phyloP scores from a whole-genome alignment of 306 rosid genomes.

The Acacia confusa region DNA sequence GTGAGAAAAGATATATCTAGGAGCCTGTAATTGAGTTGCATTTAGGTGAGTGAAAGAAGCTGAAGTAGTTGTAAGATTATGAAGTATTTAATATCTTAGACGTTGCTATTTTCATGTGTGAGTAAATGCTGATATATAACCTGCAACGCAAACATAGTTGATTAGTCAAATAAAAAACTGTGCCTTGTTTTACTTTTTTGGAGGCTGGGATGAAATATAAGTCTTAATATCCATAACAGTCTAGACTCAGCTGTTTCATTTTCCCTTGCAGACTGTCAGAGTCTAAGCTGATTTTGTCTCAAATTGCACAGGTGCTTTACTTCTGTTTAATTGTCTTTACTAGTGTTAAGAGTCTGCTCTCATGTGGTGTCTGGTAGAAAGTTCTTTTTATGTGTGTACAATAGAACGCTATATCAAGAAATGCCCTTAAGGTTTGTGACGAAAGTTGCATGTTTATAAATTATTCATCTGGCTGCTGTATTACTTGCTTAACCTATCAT shows the following conservation, averaged over 20 bases:
- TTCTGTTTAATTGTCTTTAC: neutral
- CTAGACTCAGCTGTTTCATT: conserved; percentile 16
- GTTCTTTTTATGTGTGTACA: neutral
- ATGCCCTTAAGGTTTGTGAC: conserved; percentile 3
- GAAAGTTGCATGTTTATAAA: neutral
- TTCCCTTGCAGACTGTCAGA: conserved; percentile 13
- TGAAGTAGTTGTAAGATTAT: neutral
- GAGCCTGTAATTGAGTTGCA: neutral
- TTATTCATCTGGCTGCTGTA: conserved; percentile 23
- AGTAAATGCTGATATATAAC: neutral
- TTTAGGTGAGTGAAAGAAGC: neutral
- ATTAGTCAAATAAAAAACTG: neutral
- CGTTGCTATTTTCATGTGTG: neutral
- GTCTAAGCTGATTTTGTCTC: conserved; percentile 24
- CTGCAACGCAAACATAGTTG: neutral
- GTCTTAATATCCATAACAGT: neutral
- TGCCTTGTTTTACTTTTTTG: neutral
- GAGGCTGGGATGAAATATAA: neutral
- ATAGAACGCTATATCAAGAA: neutral
- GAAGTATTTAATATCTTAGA: neutral
- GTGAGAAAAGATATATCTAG: neutral
- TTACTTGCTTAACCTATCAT: conserved; percentile 27
- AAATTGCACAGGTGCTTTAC: conserved; percentile 2
- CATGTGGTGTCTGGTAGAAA: neutral
- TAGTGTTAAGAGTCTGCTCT: neutral